A percentile compares a stretch with the other conserved stretches of the same genome.
Conservation (phyloP, 106 monocot genomes). For the Dactylorhiza incarnata region DNA sequence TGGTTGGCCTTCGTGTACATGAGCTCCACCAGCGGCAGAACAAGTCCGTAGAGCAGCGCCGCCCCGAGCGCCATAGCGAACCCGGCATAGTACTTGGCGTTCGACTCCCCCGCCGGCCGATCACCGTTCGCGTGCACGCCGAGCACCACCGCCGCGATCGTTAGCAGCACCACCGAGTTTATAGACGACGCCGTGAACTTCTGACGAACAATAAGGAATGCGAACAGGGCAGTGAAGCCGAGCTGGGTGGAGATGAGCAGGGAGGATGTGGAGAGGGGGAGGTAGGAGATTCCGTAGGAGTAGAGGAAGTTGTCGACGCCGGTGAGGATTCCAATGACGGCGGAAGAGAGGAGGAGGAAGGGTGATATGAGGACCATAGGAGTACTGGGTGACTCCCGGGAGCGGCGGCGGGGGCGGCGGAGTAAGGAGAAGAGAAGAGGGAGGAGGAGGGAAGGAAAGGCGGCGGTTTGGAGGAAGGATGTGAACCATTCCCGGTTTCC, state of each 20-base stretch:
- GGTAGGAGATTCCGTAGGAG: conserved; percentile 10
- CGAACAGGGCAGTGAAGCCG: conserved; percentile 5
- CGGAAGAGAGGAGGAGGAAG: background rate
- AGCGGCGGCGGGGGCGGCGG: conserved; percentile 1
- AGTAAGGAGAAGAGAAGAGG: conserved; percentile 7
- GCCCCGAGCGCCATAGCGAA: conserved; percentile 13
- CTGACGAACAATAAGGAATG: conserved; percentile 1
- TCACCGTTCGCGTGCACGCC: conserved; percentile 1
- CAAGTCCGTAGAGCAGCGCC: conserved; percentile 15
- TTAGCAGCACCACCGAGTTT: conserved; percentile 8
- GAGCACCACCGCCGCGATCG: background rate
- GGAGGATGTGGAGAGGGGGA: conserved; percentile 11
- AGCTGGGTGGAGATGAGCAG: conserved; percentile 13
- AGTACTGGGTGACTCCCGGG: no score
- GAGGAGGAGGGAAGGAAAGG: conserved; percentile 10
- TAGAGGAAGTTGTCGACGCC: conserved; percentile 9
- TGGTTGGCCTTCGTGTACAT: conserved; percentile 11
- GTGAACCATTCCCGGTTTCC: conserved; percentile 15
- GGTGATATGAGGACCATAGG: background rate
- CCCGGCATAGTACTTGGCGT: conserved; percentile 11
- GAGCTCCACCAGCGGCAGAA: conserved; percentile 27
- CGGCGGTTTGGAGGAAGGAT: conserved; percentile 7
- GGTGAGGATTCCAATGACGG: conserved; percentile 1
- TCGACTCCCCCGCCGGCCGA: background rate
- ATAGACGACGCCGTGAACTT: background rate